Evolutionary conservation across 2,329 filamentous ascomycete genomes (phyloP), one percentile per base, ranked within the genome.

Genomic region (Pseudocercospora pini-densiflorae): DNA sequence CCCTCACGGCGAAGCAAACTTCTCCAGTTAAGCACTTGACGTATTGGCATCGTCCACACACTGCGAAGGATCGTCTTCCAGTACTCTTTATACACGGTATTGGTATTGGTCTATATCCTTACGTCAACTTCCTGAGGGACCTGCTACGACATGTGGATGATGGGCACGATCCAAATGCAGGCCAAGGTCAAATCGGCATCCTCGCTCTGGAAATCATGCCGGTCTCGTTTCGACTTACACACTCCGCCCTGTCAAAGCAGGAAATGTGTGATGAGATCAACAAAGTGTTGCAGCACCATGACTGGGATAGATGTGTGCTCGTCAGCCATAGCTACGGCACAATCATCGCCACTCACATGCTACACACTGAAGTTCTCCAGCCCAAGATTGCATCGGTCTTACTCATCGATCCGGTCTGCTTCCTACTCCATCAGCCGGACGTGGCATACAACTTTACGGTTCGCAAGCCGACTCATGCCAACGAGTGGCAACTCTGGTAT

Each of bases 1-100:
- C 79, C 47, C 68, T 87, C 3, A 72, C 86, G 55, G 79, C 83
- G 33, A 74, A 75, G 5, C 79, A 78, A 9, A 77, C 75, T 21
- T 89, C 88, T 1, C 81, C 83, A 2, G 83, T 83, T 3, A 72
- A 79, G 7, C 77, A 80, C 12, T 69, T 91, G 4, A 84, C 85
- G 66, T 92, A 92, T 80, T 92, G 68, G 68, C 53, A 89, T 72
- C 84, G 86, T 1, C 87, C 87, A 3, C 89, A 92, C 72, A 86
- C 82, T 0, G 88, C 87, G 0, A 83, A 82, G 60, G 85, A 81
- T 0, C 81, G 82, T 51, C 77, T 86, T 0, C 90, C 90, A 0
- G 77, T 92, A 7, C 77, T 92, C 2, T 92, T 91, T 77, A 82
- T 92, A 59, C 90, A 92, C 71, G 90, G 90, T 19, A 90, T 92